Evolutionary conservation across 2,329 filamentous ascomycete species (phyloP).

Genomic region (Ophiocordyceps camponoti-leonardi): DNA sequence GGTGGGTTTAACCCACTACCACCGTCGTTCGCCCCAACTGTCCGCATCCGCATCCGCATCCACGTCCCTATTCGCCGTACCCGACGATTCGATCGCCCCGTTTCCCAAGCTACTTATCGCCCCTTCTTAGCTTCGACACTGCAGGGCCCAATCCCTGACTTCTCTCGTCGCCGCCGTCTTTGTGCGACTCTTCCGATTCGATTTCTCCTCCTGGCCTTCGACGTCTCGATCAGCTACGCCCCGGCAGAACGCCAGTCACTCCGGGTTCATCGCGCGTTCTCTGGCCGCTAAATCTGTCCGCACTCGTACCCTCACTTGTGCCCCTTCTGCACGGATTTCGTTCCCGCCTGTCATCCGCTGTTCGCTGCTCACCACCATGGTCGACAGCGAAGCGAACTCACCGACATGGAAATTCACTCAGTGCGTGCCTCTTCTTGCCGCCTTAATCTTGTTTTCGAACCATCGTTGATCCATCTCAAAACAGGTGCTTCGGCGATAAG

Average conservation of each 20-base stretch:
- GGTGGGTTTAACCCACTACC: too few relatives aligned
- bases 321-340: constrained; percentile 4
- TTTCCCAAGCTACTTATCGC: not conserved
- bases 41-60: constrained; percentile 2
- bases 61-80: constrained; percentile 2
- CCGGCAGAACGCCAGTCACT: not conserved
- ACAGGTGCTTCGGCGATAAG: constrained; percentile 97
- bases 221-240: not conserved
- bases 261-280: not conserved
- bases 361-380: constrained; percentile 53
- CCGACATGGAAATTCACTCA: constrained; percentile 99
- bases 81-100: constrained; percentile 5
- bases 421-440: constrained; percentile 38
- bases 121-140: not conserved
- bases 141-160: not conserved
- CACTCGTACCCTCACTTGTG: not conserved
- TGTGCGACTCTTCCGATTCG: not conserved
- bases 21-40: constrained; percentile 6
- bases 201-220: not conserved
- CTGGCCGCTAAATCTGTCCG: not conserved
- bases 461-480: constrained; percentile 6
- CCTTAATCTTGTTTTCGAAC: not conserved
- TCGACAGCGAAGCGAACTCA: constrained; percentile 84
- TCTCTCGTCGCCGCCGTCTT: not conserved
- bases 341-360: constrained; percentile 9